Evolutionary conservation across 1,284 basidiomycete species (phyloP), one percentile per base, ranked within the genome.

Genomic region (Microbotryum lychnidis-dioicae): DNA sequence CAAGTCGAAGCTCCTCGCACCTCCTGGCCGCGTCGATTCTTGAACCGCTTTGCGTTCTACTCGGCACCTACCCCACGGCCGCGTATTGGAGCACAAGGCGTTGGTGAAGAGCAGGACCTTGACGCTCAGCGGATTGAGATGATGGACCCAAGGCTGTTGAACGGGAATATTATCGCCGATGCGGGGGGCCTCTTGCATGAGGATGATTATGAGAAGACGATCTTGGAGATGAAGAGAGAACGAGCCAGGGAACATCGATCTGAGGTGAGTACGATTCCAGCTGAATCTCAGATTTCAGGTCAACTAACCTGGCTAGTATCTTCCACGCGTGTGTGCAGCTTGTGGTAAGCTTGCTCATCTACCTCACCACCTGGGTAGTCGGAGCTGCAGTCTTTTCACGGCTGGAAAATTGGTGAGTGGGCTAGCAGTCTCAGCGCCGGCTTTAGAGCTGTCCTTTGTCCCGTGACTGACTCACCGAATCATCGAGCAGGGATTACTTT

Each of bases 301-400:
- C 27, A 6, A 6, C 27, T 27, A 27, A 27, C 27, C 5, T 6
- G 27, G 27, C 27, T 27, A 27, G 27, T 27, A 27, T 27, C 27
- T 27, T 27, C 27, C 27, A 27, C 27, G 27, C 27, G 27, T 29
- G 18, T 29, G 18, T 20, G 44, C 54, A 80, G 76, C 73, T 81
- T 47, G 65, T 69, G 1, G 72, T 82, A 6, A 79, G 80, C 6
- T 79, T 78, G 75, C 56, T 70, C 7, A 69, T 83, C 44, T 84
- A 86, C 70, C 68, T 83, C 48, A 62, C 79, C 29, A 83, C 84
- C 72, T 84, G 83, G 83, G 73, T 79, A 62, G 80, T 81, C 20
- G 84, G 84, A 12, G 79, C 82, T 1, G 77, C 78, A 0, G 81
- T 84, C 18, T 86, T 86, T 67, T 73, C 72, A 48, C 70, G 71